A percentile compares a stretch with the other conserved stretches of the same genome.
Conservation (phyloP, 1,139 yeast species). For the Nakaseomyces sp. region DNA sequence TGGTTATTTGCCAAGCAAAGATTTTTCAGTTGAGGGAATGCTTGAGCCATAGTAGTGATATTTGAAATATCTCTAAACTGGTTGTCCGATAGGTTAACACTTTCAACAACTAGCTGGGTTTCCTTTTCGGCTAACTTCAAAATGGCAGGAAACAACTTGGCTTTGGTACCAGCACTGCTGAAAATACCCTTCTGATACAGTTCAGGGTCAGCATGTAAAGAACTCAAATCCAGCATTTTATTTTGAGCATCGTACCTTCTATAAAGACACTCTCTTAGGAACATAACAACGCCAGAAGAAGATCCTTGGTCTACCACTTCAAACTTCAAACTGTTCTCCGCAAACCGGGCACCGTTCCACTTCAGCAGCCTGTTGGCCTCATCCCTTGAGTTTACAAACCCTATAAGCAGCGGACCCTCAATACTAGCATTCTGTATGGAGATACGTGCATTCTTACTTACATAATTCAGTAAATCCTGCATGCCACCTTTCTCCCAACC, state of each 20-base stretch:
- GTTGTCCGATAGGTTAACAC: conserved; percentile 70
- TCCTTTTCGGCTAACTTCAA: conserved; percentile 66
- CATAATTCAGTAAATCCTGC: conserved; percentile 59
- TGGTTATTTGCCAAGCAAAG: conserved; percentile 72
- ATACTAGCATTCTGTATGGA: conserved; percentile 43
- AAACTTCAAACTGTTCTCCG: conserved; percentile 60
- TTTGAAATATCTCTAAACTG: conserved; percentile 52
- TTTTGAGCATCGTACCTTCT: conserved; percentile 57
- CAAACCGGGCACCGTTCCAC: conserved; percentile 74
- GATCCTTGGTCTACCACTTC: conserved; percentile 29
- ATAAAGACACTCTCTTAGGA: conserved; percentile 52
- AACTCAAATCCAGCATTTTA: conserved; percentile 63
- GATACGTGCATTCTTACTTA: conserved; percentile 58
- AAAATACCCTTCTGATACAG: conserved; percentile 59
- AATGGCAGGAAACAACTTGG: conserved; percentile 85
- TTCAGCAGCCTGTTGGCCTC: conserved; percentile 54
- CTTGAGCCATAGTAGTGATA: conserved; percentile 59
- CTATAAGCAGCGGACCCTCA: conserved; percentile 42
- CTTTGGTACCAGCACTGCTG: conserved; percentile 44
- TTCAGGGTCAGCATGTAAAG: conserved; percentile 56
- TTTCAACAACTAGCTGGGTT: conserved; percentile 43
- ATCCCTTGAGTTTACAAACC: conserved; percentile 43
- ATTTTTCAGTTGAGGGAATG: conserved; percentile 70
- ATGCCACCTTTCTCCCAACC: conserved; percentile 79
- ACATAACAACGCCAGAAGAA: conserved; percentile 45